Percentiles rank a stretch among this genome's conserved stretches.
Evolutionary conservation across 805 yeast genomes (phyloP).

Genomic region (Saccharomycopsis schoenii): DNA sequence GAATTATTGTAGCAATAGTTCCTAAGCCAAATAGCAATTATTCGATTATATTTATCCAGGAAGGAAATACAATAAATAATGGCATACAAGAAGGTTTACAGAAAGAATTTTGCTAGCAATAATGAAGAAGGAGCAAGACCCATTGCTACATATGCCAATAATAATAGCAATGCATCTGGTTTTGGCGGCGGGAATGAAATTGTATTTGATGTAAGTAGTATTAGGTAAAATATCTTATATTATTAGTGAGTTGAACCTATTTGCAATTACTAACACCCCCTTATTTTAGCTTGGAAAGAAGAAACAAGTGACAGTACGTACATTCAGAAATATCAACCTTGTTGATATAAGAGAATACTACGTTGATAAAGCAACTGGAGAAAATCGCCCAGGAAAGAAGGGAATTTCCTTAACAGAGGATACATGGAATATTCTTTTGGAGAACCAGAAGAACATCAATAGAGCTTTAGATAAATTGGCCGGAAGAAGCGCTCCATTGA

Average conservation of each 20-base stretch:
- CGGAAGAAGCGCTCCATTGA: constrained; percentile 9
- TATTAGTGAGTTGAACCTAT: background rate
- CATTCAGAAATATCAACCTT: constrained; percentile 54
- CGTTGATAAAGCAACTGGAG: constrained; percentile 43
- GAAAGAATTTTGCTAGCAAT: background rate
- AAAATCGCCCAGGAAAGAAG: constrained; percentile 73
- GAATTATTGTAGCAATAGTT: too few relatives aligned
- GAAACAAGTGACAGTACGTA: constrained; percentile 65
- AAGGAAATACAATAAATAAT: background rate
- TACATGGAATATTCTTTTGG: constrained; percentile 42
- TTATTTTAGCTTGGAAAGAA: constrained; percentile 38
- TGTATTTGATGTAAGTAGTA: background rate
- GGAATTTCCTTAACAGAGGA: constrained; percentile 53
- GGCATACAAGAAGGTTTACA: background rate
- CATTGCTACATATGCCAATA: background rate
- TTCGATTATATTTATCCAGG: too few relatives aligned
- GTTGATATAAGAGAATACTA: constrained; percentile 85
- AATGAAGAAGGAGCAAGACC: background rate
- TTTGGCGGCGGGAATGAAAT: background rate
- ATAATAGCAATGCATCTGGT: background rate
- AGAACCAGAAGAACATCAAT: constrained; percentile 17
- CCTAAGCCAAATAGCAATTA: too few relatives aligned
- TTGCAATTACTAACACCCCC: background rate
- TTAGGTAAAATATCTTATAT: background rate
- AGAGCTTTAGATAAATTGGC: constrained; percentile 14